Percentiles rank a stretch among this genome's conserved stretches.
Evolutionary conservation across 2,329 filamentous ascomycete species (phyloP).

Genomic region (Talaromyces pinophilus): DNA sequence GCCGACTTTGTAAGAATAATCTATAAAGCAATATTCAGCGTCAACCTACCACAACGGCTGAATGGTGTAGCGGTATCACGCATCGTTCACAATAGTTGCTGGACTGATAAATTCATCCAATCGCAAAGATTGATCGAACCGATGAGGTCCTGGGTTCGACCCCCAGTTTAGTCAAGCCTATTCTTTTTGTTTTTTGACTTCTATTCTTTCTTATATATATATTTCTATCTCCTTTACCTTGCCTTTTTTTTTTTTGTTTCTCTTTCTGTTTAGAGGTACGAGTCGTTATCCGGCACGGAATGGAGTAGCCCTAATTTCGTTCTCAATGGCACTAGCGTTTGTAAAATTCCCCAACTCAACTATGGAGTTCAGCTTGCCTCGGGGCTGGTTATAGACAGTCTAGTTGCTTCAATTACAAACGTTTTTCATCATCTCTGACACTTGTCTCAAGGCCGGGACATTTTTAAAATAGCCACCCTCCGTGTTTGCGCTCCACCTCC

Average conservation of each 20-base stretch:
- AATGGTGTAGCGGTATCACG: constrained; percentile 19
- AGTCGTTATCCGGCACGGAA: no score
- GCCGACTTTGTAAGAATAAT: no score
- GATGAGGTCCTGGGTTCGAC: constrained; percentile 18
- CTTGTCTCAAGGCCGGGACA: neutral
- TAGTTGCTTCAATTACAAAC: no score
- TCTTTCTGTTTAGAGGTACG: no score
- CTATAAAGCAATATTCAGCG: neutral
- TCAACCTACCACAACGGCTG: neutral
- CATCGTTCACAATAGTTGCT: constrained; percentile 18
- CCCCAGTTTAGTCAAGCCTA: constrained; percentile 18
- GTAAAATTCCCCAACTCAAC: no score
- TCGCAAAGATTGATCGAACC: constrained; percentile 19
- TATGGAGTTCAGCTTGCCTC: no score
- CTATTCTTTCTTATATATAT: no score
- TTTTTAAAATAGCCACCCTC: neutral
- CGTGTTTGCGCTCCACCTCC: neutral
- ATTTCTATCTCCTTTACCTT: no score
- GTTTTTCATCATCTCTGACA: neutral
- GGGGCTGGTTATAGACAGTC: no score
- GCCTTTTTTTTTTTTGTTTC: no score
- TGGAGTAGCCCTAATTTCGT: no score
- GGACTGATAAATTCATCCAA: constrained; percentile 18
- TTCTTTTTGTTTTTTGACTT: neutral
- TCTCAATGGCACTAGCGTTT: no score